Conservation (phyloP, 2,329 filamentous ascomycete species). For the Colletotrichum plurivorum region DNA sequence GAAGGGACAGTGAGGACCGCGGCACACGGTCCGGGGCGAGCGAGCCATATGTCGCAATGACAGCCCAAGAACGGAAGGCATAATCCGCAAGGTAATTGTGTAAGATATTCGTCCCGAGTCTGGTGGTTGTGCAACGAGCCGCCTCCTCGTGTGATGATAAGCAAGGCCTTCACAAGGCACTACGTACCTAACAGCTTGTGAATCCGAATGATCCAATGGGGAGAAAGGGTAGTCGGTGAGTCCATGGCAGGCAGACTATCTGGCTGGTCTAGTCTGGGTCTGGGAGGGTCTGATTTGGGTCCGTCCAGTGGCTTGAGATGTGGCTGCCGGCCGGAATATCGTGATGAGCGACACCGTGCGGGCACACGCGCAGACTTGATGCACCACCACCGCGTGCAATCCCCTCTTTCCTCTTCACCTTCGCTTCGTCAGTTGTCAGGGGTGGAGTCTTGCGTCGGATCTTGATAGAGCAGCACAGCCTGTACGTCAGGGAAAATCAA, state of each 20-base stretch:
- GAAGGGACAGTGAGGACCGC: neutral
- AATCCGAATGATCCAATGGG: neutral
- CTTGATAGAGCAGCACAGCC: neutral
- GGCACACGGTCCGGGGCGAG: neutral
- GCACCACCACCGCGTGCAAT: slow-evolving; percentile 2
- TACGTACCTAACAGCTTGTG: neutral
- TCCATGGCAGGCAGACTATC: no score
- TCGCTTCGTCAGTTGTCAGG: neutral
- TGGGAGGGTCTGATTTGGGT: slow-evolving; percentile 5
- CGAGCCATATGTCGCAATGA: slow-evolving; percentile 17
- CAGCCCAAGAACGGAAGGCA: slow-evolving; percentile 14
- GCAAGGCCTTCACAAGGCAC: no score
- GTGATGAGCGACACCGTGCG: slow-evolving; percentile 4
- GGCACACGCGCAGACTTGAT: neutral
- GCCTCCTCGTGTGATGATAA: no score
- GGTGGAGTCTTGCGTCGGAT: neutral
- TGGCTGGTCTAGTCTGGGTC: neutral
- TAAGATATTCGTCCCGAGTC: slow-evolving; percentile 7
- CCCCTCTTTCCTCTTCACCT: neutral
- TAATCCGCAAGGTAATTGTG: slow-evolving; percentile 12
- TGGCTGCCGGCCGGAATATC: slow-evolving; percentile 23
- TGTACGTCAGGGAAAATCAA: slow-evolving; percentile 1
- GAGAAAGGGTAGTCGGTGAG: no score
- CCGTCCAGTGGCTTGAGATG: slow-evolving; percentile 15
- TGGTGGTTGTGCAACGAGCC: slow-evolving; percentile 2